Conservation (phyloP, 768 basidiomycete species). For the Suillus tomentosus region DNA sequence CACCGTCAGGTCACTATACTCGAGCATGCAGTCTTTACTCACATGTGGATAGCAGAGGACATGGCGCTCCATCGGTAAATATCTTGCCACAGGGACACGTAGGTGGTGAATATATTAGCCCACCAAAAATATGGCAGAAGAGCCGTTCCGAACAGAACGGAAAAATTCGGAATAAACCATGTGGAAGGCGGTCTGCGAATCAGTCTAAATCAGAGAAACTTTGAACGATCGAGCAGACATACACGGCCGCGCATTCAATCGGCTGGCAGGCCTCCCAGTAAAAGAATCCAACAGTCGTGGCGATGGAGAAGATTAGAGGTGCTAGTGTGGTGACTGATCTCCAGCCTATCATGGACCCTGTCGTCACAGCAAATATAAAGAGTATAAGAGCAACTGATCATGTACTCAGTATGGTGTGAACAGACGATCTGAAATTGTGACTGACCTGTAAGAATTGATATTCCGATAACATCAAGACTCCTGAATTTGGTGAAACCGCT, state of each 20-base stretch:
- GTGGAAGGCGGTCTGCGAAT: neutral
- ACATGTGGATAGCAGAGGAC: conserved; percentile 37
- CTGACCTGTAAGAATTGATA: conserved; percentile 3
- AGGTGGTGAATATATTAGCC: conserved; percentile 36
- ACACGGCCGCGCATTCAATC: conserved; percentile 34
- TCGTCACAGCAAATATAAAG: conserved; percentile 35
- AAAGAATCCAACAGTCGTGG: conserved; percentile 42
- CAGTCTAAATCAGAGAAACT: neutral
- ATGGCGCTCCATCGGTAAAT: conserved; percentile 38
- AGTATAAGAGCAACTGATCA: neutral
- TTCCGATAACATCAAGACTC: neutral
- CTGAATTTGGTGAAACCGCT: neutral
- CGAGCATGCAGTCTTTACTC: neutral
- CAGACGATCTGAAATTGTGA: neutral
- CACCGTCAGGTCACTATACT: neutral
- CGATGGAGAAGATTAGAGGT: conserved; percentile 44
- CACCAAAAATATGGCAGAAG: conserved; percentile 44
- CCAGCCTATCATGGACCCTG: conserved; percentile 50
- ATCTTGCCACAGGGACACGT: conserved; percentile 38
- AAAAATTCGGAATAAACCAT: conserved; percentile 38
- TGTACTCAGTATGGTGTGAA: neutral
- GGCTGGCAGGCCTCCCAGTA: conserved; percentile 42
- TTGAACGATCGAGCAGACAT: neutral
- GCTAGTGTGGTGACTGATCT: conserved; percentile 36
- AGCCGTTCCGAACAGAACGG: conserved; percentile 37